These are phyloP conservation scores for Saitozyma podzolica DNA, from an alignment of 768 basidiomycete genomes.

Conservation along the genomic window DNA sequence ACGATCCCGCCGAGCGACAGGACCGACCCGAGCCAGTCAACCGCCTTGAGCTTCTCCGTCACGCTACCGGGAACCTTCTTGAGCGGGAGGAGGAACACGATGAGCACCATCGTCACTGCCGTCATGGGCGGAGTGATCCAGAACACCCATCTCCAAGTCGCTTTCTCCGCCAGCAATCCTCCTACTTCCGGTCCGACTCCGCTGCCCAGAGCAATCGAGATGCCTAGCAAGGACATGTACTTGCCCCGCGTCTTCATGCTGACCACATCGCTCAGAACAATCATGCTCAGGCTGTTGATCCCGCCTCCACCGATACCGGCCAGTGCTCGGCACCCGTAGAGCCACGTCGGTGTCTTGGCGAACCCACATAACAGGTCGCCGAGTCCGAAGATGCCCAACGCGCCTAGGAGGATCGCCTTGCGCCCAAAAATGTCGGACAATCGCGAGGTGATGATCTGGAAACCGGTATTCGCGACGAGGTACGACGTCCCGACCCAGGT, in stretches of 20 bases:
- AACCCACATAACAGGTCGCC: slow-evolving; percentile 47
- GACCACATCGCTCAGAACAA: slow-evolving; percentile 32
- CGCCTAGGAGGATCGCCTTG: slow-evolving; percentile 34
- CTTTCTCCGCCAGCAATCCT: slow-evolving; percentile 54
- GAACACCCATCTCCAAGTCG: slow-evolving; percentile 23
- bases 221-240: slow-evolving; percentile 19
- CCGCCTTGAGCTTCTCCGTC: slow-evolving; percentile 24
- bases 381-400: slow-evolving; percentile 38
- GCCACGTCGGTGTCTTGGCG: slow-evolving; percentile 32
- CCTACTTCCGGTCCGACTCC: slow-evolving; percentile 69
- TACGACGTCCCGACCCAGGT: slow-evolving; percentile 47
- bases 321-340: slow-evolving; percentile 30
- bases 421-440: slow-evolving; percentile 40
- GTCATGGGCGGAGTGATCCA: slow-evolving; percentile 24
- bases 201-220: slow-evolving; percentile 51
- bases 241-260: slow-evolving; percentile 26
- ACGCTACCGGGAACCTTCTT: slow-evolving; percentile 22
- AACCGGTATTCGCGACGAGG: slow-evolving; percentile 43
- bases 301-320: slow-evolving; percentile 33
- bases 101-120: slow-evolving; percentile 14
- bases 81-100: slow-evolving; percentile 27
- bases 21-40: slow-evolving; percentile 40
- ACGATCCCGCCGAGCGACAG: slow-evolving; percentile 31
- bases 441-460: slow-evolving; percentile 36
- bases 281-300: slow-evolving; percentile 32